A percentile compares a stretch with the other conserved stretches of the same genome.
phyloP scores from a whole-genome alignment of 1,284 basidiomycete species.

The Waitea zeae region DNA sequence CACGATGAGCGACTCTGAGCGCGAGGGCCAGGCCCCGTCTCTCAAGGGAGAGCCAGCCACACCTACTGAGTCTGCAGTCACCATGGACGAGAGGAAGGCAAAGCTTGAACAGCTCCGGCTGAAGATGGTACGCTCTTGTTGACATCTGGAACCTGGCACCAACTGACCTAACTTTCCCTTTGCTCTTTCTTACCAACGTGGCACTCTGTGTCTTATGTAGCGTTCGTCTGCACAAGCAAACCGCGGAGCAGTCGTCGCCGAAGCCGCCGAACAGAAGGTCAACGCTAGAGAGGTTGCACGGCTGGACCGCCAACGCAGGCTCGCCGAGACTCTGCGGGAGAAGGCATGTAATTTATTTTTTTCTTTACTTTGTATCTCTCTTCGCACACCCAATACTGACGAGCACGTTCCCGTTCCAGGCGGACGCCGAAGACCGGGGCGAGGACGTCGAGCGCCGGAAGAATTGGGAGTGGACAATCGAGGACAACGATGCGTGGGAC shows the following conservation, averaged over 20 bases:
- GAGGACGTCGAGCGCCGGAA: slow-evolving; percentile 64
- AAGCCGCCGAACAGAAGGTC: slow-evolving; percentile 59
- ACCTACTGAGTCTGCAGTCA: no score
- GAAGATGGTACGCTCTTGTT: slow-evolving; percentile 48
- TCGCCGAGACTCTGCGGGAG: slow-evolving; percentile 75
- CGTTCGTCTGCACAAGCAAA: slow-evolving; percentile 67
- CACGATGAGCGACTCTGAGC: no score
- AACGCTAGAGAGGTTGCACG: slow-evolving; percentile 64
- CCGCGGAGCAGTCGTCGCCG: slow-evolving; percentile 67
- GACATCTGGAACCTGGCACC: slow-evolving; percentile 6
- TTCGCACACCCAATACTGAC: neutral
- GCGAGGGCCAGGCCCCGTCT: no score
- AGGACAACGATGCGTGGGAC: slow-evolving; percentile 92
- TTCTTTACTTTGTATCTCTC: neutral
- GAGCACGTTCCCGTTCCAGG: no score
- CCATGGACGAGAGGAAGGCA: slow-evolving; percentile 58
- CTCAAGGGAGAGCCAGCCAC: no score
- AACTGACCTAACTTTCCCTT: neutral
- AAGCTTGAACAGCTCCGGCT: slow-evolving; percentile 63
- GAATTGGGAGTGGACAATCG: slow-evolving; percentile 89
- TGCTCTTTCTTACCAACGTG: slow-evolving; percentile 1
- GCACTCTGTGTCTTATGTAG: slow-evolving; percentile 19
- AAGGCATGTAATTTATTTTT: slow-evolving; percentile 53
- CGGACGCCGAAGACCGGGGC: slow-evolving; percentile 74
- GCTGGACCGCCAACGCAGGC: slow-evolving; percentile 72